Base-by-base conservation (phyloP, 306 rosid species). In the Rosa multiflora region DNA sequence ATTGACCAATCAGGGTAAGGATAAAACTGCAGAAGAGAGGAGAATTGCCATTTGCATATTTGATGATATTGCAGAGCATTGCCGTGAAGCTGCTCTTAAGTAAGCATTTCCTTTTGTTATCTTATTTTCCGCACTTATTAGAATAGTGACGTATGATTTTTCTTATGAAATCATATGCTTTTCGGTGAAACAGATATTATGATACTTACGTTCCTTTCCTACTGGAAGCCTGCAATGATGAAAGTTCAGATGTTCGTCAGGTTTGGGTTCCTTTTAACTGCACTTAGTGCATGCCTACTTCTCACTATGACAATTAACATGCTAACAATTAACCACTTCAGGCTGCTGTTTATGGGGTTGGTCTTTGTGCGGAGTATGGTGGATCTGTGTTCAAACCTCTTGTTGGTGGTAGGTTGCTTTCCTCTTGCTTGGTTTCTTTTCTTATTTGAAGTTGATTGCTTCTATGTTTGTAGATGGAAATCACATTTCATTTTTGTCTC, bases 311-410 rank as follows among this genome's bases (percentile, higher is more conserved):
- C 40, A 46, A 26, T 70, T 70, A 70, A 46, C 21, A 14, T 13
- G 5, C 37, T 32, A 70, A 70, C 26, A 18, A 46, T 5, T 18
- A 26, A 11, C 73, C 68, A 78, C 56, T 85, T 74, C 82, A 92
- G 99, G 98, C 97, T 20, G 98, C 99, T 56, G 97, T 91, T 39
- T 95, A 95, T 82, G 99, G 99, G 63, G 91, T 95, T 10, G 99
- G 98, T 80, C 94, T 95, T 75, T 95, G 99, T 82, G 98, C 99
- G 1, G 99, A 93, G 86, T 95, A 77, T 78, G 99, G 99, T 58
- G 99, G 96, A 83, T 82, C 98, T 58, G 90, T 91, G 63, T 88
- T 95, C 77, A 95, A 88, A 81, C 98, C 91, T 48, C 90, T 95
- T 7, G 92, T 95, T 87, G 96, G 94, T 82, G 99, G 99, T 95